Evolutionary conservation across 1,284 basidiomycete genomes (phyloP), one percentile per base, ranked within the genome.

Genomic region (Cutaneotrichosporon sp.): DNA sequence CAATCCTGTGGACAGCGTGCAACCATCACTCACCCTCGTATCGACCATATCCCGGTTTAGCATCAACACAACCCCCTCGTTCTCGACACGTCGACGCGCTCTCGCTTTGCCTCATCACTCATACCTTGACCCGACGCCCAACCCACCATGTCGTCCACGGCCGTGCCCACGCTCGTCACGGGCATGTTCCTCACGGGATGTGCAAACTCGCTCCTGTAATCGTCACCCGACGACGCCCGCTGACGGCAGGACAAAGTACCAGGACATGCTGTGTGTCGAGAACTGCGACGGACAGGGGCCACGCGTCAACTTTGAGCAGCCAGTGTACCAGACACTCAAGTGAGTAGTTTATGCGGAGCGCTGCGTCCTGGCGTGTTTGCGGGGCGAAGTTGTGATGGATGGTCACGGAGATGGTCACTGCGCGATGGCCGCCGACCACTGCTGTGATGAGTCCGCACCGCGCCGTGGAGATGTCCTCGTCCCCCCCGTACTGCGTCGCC

Each of bases 261-360:
- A 72, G 56, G 90, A 93, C 70, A 91, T 90, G 86, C 88, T 92
- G 84, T 94, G 90, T 67, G 90, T 93, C 50, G 90, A 91, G 80
- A 86, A 91, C 73, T 94, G 90, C 70, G 67, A 75, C 77, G 79
- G 46, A 72, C 83, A 70, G 0, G 43, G 34, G 77, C 81, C 20
- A 56, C 70, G 41, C 74, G 78, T 90, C 42, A 80, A 89, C 39
- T 93, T 88, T 72, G 88, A 93, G 67, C 90, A 93, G 72, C 90
- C 90, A 37, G 73, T 74, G 15, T 92, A 88, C 87, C 90, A 92
- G 76, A 91, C 88, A 10, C 81, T 93, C 41, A 90, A 93, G 89
- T 90, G 68, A 74, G 87, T 81, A n/a, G n/a, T n/a, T n/a, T n/a
- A n/a, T n/a, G n/a, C n/a, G n/a, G n/a, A n/a, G n/a, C n/a, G n/a